Conservation (phyloP, 2,329 filamentous ascomycete genomes). For the Myriosclerotinia duriaeana region DNA sequence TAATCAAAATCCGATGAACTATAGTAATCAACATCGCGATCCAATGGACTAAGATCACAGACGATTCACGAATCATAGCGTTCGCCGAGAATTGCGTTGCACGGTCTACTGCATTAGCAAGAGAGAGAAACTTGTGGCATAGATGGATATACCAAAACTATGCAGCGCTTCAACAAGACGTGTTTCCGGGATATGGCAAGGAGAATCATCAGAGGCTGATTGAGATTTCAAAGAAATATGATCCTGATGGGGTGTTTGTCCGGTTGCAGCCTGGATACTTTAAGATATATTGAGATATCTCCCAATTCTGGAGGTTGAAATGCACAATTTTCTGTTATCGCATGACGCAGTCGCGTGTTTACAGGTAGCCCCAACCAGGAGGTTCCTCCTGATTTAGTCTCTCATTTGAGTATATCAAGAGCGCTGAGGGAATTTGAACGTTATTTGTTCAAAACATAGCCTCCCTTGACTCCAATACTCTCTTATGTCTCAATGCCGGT, state of each 20-base stretch:
- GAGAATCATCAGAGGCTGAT: constrained; percentile 39
- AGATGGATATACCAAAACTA: constrained; percentile 47
- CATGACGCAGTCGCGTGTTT: too few species aligned
- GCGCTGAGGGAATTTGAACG: too few species aligned
- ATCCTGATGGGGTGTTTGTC: constrained; percentile 36
- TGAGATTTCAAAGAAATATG: constrained; percentile 34
- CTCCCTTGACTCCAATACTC: background rate
- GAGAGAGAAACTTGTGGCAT: constrained; percentile 41
- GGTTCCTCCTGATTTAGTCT: too few species aligned
- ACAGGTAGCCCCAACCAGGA: too few species aligned
- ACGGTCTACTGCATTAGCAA: constrained; percentile 37
- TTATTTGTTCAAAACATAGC: background rate
- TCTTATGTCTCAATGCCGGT: background rate
- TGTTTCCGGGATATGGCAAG: constrained; percentile 42
- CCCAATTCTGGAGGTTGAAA: too few species aligned
- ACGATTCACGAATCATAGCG: constrained; percentile 42
- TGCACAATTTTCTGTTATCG: too few species aligned
- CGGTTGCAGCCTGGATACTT: constrained; percentile 45
- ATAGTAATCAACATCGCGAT: constrained; percentile 27
- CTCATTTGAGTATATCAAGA: too few species aligned
- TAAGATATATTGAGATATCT: constrained; percentile 38
- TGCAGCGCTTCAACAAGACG: constrained; percentile 41
- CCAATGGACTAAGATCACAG: constrained; percentile 37
- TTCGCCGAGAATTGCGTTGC: constrained; percentile 37
- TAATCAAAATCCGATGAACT: background rate